Evolutionary conservation across 768 basidiomycete genomes (phyloP), one percentile per base, ranked within the genome.

Genomic region (Lanmaoa rubissima): DNA sequence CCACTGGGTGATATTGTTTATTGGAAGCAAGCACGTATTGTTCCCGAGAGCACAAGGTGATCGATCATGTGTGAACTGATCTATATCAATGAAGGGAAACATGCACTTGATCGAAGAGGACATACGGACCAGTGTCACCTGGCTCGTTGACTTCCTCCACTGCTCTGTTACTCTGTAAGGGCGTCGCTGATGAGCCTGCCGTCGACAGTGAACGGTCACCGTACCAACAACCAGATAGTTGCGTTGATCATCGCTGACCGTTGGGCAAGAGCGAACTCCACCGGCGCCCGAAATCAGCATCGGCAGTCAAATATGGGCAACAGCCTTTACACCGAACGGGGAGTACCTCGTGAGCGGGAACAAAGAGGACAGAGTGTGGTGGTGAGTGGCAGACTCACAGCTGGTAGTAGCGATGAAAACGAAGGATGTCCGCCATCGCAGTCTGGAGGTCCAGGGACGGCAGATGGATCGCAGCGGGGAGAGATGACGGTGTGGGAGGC

Each of bases 311-410:
- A 51, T 52, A 44, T 46, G 60, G 13, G 54, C 54, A 7, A 1
- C 57, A 31, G 38, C 60, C 17, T 61, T 61, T 35, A 34, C 45
- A 28, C 6, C 43, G 5, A 26, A 56, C 16, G 60, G 49, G 12
- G 19, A 40, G 32, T 31, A 44, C 39, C 35, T 61, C 45, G 60
- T 61, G 46, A 52, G 41, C 24, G 60, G 53, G 16, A 49, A 61
- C 49, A 61, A 62, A 44, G 49, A 61, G 3, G 47, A 62, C 16
- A 46, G 50, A 28, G 21, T 62, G 39, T 57, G 60, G 60, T 57
- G 60, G 60, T 24, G 32, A 19, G 11, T 52, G 26, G 21, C 13
- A n/a, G 48, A 42, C 14, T 34, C 32, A 26, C 8, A 42, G 17
- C 21, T 21, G n/a, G 31, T 39, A 0, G 46, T 24, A 5, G 14